Evolutionary conservation across 2,329 filamentous ascomycete genomes (phyloP).

Genomic region (Purpureocillium lavendulum): DNA sequence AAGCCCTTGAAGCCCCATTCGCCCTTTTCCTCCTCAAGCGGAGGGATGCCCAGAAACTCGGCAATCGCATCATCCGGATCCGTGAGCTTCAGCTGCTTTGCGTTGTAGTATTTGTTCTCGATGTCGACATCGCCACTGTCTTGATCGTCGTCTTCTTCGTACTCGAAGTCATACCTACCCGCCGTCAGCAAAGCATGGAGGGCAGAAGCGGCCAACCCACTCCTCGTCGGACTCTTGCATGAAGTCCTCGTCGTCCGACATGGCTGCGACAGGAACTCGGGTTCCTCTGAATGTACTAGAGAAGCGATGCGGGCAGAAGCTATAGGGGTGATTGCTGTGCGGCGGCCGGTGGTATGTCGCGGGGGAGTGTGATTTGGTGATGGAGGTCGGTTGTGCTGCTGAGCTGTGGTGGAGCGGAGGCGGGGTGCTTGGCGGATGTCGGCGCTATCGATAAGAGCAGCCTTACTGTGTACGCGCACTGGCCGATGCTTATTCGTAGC

Average conservation of each 20-base stretch:
- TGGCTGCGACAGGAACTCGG: slow-evolving; percentile 14
- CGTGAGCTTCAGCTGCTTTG: slow-evolving; percentile 86
- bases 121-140: slow-evolving; percentile 86
- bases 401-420: slow-evolving; percentile 6
- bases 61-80: slow-evolving; percentile 83
- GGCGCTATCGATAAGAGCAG: too few relatives aligned
- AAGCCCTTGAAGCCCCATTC: slow-evolving; percentile 98
- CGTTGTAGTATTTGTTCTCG: slow-evolving; percentile 99
- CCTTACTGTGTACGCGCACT: too few relatives aligned
- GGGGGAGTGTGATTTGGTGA: too few relatives aligned
- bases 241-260: slow-evolving; percentile 45
- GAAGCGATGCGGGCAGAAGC: too few relatives aligned
- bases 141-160: slow-evolving; percentile 86
- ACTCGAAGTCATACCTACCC: slow-evolving; percentile 83
- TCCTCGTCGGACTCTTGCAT: slow-evolving; percentile 41
- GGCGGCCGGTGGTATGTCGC: too few relatives aligned
- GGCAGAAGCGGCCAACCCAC: slow-evolving; percentile 21
- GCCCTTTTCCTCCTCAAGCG: slow-evolving; percentile 80
- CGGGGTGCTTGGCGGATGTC: too few relatives aligned
- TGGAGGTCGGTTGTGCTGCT: neutral
- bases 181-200: neutral
- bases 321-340: too few relatives aligned
- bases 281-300: too few relatives aligned
- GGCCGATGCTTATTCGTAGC: too few relatives aligned
- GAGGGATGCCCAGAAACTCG: slow-evolving; percentile 84